Evolutionary conservation across 352 stramenopile species (phyloP).

Genomic region (Phytophthora chlamydospora): DNA sequence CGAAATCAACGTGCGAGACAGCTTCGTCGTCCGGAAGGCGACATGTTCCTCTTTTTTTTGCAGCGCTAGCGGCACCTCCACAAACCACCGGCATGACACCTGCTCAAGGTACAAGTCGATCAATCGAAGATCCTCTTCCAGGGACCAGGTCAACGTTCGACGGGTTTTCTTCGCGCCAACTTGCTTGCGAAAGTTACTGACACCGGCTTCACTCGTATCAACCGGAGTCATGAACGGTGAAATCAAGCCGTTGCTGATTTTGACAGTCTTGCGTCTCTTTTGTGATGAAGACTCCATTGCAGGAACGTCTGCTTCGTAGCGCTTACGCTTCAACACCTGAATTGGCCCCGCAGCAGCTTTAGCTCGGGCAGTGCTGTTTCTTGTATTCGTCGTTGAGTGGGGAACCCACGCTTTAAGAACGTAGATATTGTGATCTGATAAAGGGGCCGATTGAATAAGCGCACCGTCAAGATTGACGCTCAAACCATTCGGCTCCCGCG

Average conservation of each 20-base stretch:
- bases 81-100: conserved; percentile 76
- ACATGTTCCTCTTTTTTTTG: conserved; percentile 68
- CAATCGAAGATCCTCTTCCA: conserved; percentile 67
- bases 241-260: conserved; percentile 21
- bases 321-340: conserved; percentile 62
- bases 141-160: conserved; percentile 64
- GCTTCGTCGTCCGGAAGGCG: conserved; percentile 62
- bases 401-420: conserved; percentile 72
- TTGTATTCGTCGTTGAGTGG: conserved; percentile 46
- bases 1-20: conserved; percentile 68
- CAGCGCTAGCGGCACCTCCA: conserved; percentile 75
- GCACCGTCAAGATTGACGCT: conserved; percentile 64
- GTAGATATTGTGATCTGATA: conserved; percentile 76
- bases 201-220: conserved; percentile 39
- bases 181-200: conserved; percentile 56
- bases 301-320: conserved; percentile 30
- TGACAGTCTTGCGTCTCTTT: conserved; percentile 40
- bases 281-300: conserved; percentile 21
- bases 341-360: conserved; percentile 65
- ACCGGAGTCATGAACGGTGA: conserved; percentile 32
- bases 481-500: conserved; percentile 38
- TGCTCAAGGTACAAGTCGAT: conserved; percentile 81
- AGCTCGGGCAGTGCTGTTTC: conserved; percentile 51
- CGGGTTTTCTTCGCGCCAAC: conserved; percentile 57
- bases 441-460: conserved; percentile 55